Base-by-base conservation (phyloP, 2,329 filamentous ascomycete species). In the Escovopsis sp. region DNA sequence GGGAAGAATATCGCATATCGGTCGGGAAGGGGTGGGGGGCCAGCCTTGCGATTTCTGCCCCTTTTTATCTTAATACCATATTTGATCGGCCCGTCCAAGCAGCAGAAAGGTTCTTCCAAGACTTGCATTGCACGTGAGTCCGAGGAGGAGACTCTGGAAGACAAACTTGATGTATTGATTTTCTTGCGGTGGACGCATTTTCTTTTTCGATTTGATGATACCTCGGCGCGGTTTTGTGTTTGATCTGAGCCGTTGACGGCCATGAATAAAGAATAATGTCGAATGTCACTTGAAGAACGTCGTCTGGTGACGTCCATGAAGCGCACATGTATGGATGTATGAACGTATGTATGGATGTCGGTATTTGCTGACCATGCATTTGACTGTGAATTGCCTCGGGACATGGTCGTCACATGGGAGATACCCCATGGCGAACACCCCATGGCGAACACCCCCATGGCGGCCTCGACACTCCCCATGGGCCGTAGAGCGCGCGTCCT, bases 191-290 rank as follows among this genome's bases (percentile, higher is more conserved):
- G 48, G 34, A 46, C 48, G 53, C 39, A 48, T 3, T 20, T 52
- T 50, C 43, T 50, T 52, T 50, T 43, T 50, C 45, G 48, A 2
- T 29, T 51, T 51, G 47, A 57, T 56, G 54, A 59, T 59, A 60
- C 54, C 55, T 54, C 44, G 41, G 51, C 51, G 48, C 46, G 45
- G 36, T 33, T 43, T 41, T 50, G 42, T 44, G 35, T 30, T 15
- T 45, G 35, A 37, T 43, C 34, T 38, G 34, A 37, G 35, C 37
- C 41, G 27, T 25, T 30, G 10, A 33, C 36, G 43, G 40, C 37
- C 35, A 35, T 35, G 41, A 35, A 36, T 36, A 24, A 50, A 44
- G 30, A 44, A 39, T 49, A 44, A 46, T 50, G 34, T 44, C 46
- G 39, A 39, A 45, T 37, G 37, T 36, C 35, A 38, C 29, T 20